Conservation (phyloP, 2,329 filamentous ascomycete genomes). For the Cladosporium halotolerans region DNA sequence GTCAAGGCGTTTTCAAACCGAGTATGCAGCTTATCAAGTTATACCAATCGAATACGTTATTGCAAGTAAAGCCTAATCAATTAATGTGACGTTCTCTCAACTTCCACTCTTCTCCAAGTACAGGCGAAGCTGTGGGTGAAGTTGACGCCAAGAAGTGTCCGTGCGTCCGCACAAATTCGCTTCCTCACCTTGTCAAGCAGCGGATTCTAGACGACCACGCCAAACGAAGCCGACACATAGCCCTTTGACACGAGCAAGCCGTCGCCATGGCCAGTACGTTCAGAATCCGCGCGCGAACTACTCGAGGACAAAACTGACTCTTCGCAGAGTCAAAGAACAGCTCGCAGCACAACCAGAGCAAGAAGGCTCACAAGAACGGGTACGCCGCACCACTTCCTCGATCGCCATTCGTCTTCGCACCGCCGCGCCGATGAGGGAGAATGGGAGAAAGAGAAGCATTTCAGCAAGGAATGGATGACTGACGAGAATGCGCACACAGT, state of each 20-base stretch:
- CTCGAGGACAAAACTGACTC: constrained; percentile 14
- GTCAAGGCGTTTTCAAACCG: no score
- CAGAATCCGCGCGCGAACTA: background rate
- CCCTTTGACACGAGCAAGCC: constrained; percentile 11
- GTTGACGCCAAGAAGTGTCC: background rate
- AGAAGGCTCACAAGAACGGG: constrained; percentile 99
- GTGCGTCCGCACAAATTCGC: background rate
- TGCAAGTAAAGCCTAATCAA: no score
- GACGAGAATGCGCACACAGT: constrained; percentile 45
- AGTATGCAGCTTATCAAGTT: no score
- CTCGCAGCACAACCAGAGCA: constrained; percentile 96
- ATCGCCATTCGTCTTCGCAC: constrained; percentile 5
- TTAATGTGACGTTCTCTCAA: no score
- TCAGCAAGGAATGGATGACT: constrained; percentile 4
- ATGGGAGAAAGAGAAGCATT: background rate
- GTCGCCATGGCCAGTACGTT: constrained; percentile 65
- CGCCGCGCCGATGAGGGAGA: background rate
- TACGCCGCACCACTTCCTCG: constrained; percentile 46
- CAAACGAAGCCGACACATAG: constrained; percentile 11
- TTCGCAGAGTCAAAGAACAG: constrained; percentile 96
- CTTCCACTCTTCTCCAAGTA: no score
- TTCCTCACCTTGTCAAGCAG: background rate
- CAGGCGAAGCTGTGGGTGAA: background rate
- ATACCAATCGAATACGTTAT: no score
- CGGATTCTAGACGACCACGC: constrained; percentile 3